Conservation (phyloP, 2,329 filamentous ascomycete genomes). For the Diplocarpon mali region DNA sequence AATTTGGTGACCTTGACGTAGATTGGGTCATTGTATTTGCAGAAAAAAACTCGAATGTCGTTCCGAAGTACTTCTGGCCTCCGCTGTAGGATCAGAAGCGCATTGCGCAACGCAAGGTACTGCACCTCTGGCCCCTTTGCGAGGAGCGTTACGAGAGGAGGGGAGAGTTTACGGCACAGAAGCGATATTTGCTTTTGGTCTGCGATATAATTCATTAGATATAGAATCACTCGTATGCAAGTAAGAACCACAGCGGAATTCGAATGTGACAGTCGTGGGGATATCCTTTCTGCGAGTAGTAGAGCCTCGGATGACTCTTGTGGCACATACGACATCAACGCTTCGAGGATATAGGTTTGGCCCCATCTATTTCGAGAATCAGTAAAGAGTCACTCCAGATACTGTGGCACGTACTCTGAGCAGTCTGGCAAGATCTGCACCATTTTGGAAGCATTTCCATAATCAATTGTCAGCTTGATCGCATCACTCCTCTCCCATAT, state of each 20-base stretch:
- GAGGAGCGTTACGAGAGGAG: slow-evolving; percentile 84
- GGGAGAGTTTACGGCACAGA: slow-evolving; percentile 85
- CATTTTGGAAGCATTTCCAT: slow-evolving; percentile 94
- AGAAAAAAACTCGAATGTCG: slow-evolving; percentile 98
- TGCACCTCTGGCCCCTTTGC: slow-evolving; percentile 98
- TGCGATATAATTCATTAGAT: slow-evolving; percentile 96
- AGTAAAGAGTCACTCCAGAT: not conserved
- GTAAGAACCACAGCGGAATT: slow-evolving; percentile 95
- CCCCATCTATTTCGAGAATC: slow-evolving; percentile 59
- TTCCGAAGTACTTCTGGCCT: slow-evolving; percentile 88
- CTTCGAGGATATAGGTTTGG: slow-evolving; percentile 95
- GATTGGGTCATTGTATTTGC: slow-evolving; percentile 99
- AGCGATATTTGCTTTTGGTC: slow-evolving; percentile 81
- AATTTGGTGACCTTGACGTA: slow-evolving; percentile 99
- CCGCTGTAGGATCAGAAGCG: slow-evolving; percentile 83
- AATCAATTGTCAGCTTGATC: slow-evolving; percentile 97
- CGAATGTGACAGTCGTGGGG: slow-evolving; percentile 90
- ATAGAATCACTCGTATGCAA: slow-evolving; percentile 90
- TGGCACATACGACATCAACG: slow-evolving; percentile 94
- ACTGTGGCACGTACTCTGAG: slow-evolving; percentile 60
- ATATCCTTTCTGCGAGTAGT: slow-evolving; percentile 83
- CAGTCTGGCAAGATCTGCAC: slow-evolving; percentile 93
- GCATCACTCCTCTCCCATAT: slow-evolving; percentile 97
- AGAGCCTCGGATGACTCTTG: slow-evolving; percentile 82
- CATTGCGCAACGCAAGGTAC: slow-evolving; percentile 88